These are phyloP conservation scores for Coemansia sp. DNA, from an alignment of 192 early-diverging fungal species.

Conservation along the genomic window DNA sequence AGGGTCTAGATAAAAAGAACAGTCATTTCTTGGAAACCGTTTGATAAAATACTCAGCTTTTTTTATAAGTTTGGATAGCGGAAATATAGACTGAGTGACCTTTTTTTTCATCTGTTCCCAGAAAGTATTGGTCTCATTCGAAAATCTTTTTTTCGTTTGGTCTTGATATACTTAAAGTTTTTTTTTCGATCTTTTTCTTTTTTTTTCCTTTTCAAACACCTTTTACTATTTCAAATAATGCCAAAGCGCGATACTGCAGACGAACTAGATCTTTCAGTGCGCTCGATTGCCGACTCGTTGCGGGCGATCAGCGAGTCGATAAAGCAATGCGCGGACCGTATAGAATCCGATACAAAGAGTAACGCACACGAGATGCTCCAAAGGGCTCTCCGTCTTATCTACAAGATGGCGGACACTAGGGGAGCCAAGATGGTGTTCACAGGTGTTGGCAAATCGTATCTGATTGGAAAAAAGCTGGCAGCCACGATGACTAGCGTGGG, in stretches of 20 bases:
- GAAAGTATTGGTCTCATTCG: too few relatives aligned
- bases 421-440: conserved; percentile 30
- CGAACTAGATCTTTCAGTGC: not conserved
- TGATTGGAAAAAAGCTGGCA: conserved; percentile 40
- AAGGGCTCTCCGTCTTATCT: conserved; percentile 19
- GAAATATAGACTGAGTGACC: too few relatives aligned
- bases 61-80: too few relatives aligned
- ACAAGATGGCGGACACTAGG: conserved; percentile 1
- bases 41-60: too few relatives aligned
- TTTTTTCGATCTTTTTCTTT: not conserved
- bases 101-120: too few relatives aligned
- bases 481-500: conserved; percentile 45
- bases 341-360: not conserved
- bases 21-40: too few relatives aligned
- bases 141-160: too few relatives aligned
- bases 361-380: not conserved
- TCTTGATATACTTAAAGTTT: too few relatives aligned
- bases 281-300: conserved; percentile 18
- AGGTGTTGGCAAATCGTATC: conserved; percentile 43
- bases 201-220: not conserved
- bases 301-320: conserved; percentile 23
- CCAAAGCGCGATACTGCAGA: conserved; percentile 3
- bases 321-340: conserved; percentile 21
- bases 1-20: too few relatives aligned
- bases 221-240: not conserved